These are phyloP conservation scores for Alternaria angustiovoidea DNA, from an alignment of 2,329 filamentous ascomycete species.

Conservation along the genomic window DNA sequence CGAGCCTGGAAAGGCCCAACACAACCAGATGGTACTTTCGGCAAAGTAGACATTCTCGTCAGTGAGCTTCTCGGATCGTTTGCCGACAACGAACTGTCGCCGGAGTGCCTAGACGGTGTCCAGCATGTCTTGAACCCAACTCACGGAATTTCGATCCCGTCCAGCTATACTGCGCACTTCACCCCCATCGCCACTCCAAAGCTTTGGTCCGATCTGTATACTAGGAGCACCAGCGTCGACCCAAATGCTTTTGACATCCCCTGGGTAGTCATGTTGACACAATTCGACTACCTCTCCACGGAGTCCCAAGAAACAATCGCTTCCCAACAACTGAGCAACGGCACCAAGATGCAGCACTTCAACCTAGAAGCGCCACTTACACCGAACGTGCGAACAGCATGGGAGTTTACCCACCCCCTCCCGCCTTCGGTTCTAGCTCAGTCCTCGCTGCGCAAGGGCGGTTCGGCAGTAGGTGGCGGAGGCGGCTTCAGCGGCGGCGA, in stretches of 20 bases:
- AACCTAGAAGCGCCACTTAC: slow-evolving; percentile 41
- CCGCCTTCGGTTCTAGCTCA: slow-evolving; percentile 65
- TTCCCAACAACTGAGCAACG: slow-evolving; percentile 61
- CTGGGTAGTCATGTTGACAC: slow-evolving; percentile 92
- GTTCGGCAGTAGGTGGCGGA: slow-evolving; percentile 72
- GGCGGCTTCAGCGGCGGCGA: slow-evolving; percentile 78
- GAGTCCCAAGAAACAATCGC: slow-evolving; percentile 35
- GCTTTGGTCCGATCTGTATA: slow-evolving; percentile 80
- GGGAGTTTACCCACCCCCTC: slow-evolving; percentile 83
- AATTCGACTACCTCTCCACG: slow-evolving; percentile 84
- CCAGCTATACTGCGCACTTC: slow-evolving; percentile 90
- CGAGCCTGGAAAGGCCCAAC: slow-evolving; percentile 89
- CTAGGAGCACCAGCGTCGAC: slow-evolving; percentile 66
- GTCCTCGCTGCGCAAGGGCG: slow-evolving; percentile 65
- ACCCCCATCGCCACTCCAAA: slow-evolving; percentile 91
- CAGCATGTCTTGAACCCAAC: slow-evolving; percentile 83
- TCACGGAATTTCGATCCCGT: slow-evolving; percentile 91
- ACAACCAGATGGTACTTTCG: slow-evolving; percentile 60
- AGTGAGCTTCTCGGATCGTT: slow-evolving; percentile 96
- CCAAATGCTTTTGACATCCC: slow-evolving; percentile 84
- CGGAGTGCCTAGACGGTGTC: slow-evolving; percentile 95
- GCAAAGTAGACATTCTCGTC: slow-evolving; percentile 87
- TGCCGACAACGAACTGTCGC: slow-evolving; percentile 94
- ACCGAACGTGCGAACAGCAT: slow-evolving; percentile 73
- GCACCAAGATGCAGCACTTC: slow-evolving; percentile 42